A percentile compares a stretch with the other conserved stretches of the same genome.
Evolutionary conservation across 805 yeast genomes (phyloP).

Genomic region (Maudiozyma turicensis): DNA sequence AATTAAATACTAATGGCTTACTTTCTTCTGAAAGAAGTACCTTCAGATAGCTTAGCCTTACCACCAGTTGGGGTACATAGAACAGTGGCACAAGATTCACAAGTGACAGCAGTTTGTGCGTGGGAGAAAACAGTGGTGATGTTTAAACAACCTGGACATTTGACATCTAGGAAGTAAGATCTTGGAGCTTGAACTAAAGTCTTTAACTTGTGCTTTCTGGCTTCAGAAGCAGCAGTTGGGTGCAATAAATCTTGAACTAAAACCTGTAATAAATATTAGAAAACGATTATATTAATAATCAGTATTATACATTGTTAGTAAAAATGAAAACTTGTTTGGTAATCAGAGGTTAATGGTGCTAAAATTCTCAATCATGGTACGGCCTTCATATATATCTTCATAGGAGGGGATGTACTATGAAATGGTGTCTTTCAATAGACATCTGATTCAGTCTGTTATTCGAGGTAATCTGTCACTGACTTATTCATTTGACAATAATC

Average conservation of each 20-base stretch:
- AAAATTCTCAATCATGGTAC: no score
- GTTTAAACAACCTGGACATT: constrained; percentile 98
- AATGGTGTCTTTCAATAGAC: no score
- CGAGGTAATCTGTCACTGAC: no score
- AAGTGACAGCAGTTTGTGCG: constrained; percentile 99
- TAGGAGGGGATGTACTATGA: no score
- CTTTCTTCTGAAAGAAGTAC: constrained; percentile 99
- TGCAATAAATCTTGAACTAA: constrained; percentile 97
- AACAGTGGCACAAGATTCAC: constrained; percentile 97
- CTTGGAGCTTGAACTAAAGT: constrained; percentile 95
- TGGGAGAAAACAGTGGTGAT: constrained; percentile 99
- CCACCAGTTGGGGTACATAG: constrained; percentile 99
- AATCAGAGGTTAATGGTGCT: no score
- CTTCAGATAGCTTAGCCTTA: constrained; percentile 98
- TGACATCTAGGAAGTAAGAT: constrained; percentile 99
- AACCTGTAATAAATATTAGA: constrained; percentile 45
- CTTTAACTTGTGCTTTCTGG: constrained; percentile 94
- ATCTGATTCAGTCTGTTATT: no score
- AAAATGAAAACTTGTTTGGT: background rate
- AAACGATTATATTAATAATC: background rate
- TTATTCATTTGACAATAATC: no score
- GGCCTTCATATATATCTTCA: no score
- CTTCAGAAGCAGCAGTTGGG: constrained; percentile 97
- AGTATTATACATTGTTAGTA: constrained; percentile 16
- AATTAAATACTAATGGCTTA: constrained; percentile 35